Evolutionary conservation across 2,329 filamentous ascomycete genomes (phyloP).

Genomic region (Xylariales sp.): DNA sequence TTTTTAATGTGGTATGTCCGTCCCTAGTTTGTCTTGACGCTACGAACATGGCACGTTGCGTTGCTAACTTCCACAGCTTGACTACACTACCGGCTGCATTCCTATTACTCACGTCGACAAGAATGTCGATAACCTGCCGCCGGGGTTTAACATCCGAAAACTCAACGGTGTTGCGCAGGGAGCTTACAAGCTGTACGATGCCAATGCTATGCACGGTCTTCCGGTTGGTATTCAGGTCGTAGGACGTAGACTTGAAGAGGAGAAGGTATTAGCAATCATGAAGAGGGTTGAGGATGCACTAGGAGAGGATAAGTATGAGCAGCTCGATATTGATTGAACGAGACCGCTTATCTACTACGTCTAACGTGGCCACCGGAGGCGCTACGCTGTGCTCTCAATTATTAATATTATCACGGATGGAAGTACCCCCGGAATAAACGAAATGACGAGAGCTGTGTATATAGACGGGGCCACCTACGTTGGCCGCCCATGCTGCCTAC

Average conservation of each 20-base stretch:
- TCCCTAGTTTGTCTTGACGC: not conserved
- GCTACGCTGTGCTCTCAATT: not conserved
- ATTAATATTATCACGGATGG: not conserved
- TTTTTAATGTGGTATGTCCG: slow-evolving; percentile 82
- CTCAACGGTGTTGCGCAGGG: slow-evolving; percentile 84
- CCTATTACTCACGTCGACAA: slow-evolving; percentile 88
- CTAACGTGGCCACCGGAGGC: no score
- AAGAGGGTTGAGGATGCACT: slow-evolving; percentile 80
- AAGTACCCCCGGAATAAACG: no score
- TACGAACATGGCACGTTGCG: not conserved
- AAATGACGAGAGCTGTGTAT: not conserved
- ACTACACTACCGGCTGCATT: slow-evolving; percentile 85
- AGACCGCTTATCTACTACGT: no score
- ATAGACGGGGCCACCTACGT: no score
- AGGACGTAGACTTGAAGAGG: slow-evolving; percentile 82
- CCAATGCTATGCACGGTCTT: slow-evolving; percentile 83
- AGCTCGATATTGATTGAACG: slow-evolving; percentile 60
- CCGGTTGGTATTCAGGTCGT: slow-evolving; percentile 89
- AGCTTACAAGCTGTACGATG: slow-evolving; percentile 88
- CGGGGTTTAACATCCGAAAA: slow-evolving; percentile 67
- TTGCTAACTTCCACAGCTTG: slow-evolving; percentile 65
- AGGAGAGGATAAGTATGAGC: slow-evolving; percentile 64
- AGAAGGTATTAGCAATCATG: slow-evolving; percentile 88
- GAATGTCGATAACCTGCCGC: slow-evolving; percentile 72
- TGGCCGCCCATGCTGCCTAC: no score